phyloP scores from a whole-genome alignment of 495 filamentous ascomycete genomes.

The Penicillium psychrofluorescens region DNA sequence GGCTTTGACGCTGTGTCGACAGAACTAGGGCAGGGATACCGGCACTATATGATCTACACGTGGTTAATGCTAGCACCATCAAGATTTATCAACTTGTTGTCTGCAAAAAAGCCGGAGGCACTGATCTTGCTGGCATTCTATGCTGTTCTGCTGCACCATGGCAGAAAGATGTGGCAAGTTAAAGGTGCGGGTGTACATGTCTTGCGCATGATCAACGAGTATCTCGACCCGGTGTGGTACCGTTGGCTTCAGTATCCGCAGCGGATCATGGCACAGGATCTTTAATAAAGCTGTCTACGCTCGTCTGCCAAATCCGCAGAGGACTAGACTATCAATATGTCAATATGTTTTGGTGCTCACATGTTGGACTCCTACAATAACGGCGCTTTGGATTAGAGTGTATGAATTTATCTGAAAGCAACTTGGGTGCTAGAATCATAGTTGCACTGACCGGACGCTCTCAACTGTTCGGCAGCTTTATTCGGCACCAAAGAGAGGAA shows the following conservation, averaged over 20 bases:
- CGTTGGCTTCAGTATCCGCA: neutral
- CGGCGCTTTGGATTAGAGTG: too few relatives aligned
- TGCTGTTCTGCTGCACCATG: slow-evolving; percentile 24
- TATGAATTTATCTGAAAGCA: too few relatives aligned
- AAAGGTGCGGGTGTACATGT: slow-evolving; percentile 28
- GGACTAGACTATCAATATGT: too few relatives aligned
- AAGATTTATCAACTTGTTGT: slow-evolving; percentile 20
- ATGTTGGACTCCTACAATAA: too few relatives aligned
- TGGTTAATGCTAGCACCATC: slow-evolving; percentile 24
- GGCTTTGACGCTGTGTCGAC: slow-evolving; percentile 11
- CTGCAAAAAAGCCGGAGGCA: slow-evolving; percentile 21
- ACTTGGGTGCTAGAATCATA: too few relatives aligned
- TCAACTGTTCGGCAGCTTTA: too few relatives aligned
- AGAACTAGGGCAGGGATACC: slow-evolving; percentile 4
- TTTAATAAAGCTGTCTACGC: too few relatives aligned
- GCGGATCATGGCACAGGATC: too few relatives aligned
- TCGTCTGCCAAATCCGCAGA: too few relatives aligned
- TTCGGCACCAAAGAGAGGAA: too few relatives aligned
- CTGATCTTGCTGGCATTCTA: slow-evolving; percentile 36
- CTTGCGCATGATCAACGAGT: slow-evolving; percentile 22
- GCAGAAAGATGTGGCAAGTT: slow-evolving; percentile 28
- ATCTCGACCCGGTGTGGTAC: slow-evolving; percentile 25
- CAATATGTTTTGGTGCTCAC: too few relatives aligned
- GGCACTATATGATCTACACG: slow-evolving; percentile 20
- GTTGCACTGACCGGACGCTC: too few relatives aligned